Evolutionary conservation across 2,329 filamentous ascomycete genomes (phyloP), one percentile per base, ranked within the genome.

Genomic region (Trichoderma atrobrunneum): DNA sequence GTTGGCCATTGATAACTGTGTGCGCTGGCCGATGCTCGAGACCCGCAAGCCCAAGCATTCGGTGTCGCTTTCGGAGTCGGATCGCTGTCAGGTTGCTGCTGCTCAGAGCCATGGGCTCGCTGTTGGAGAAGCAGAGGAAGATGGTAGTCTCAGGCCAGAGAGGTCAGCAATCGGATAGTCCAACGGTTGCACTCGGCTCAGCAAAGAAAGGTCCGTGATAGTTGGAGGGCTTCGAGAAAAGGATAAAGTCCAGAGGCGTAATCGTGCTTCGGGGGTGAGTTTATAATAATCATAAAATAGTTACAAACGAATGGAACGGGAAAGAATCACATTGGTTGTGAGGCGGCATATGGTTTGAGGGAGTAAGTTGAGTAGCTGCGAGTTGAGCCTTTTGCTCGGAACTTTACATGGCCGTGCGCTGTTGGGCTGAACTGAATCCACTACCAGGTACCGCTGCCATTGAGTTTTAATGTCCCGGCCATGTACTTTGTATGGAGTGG

Each of bases 1-100:
- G 21, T 73, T 73, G 18, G 76, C 73, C 77, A 78, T 78, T 73
- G 73, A 12, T n/a, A 56, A 70, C 34, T n/a, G 30, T 48, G 36
- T 60, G 24, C 28, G 72, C 70, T 70, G 71, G 32, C 32, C 62
- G 28, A 61, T 65, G 70, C 72, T 54, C 30, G 70, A 70, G 59
- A 66, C 24, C 26, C 21, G 67, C 36, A 64, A 43, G 57, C 64
- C 36, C 66, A 34, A 71, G 73, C 70, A 51, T 67, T 74, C 63
- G 72, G 57, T 73, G 62, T 30, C 68, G 66, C 65, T 67, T 61
- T 70, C 71, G 69, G 16, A 74, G 60, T 72, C 70, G 68, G 32
- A 67, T 63, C 26, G 54, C 43, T 61, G 60, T 34, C 43, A 64
- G 51, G 26, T 43, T 70, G 63, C 70, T 51, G 72, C 60, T 66